These are phyloP conservation scores for Neobulgaria alba DNA, from an alignment of 2,329 filamentous ascomycete species.

Conservation along the genomic window DNA sequence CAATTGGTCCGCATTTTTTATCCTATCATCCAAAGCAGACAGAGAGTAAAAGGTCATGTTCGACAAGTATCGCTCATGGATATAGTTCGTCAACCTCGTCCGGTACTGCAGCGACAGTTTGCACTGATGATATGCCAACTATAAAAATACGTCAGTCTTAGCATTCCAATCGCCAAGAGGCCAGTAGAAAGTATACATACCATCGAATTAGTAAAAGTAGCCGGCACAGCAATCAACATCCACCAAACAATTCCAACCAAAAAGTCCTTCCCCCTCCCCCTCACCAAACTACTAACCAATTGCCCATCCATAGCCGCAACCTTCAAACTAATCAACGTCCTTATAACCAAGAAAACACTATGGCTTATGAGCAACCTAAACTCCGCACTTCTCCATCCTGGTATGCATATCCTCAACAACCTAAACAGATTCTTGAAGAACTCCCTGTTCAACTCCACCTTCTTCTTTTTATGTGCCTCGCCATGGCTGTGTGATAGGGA, in stretches of 20 bases:
- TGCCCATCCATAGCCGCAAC: conserved; percentile 93
- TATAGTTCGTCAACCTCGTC: conserved; percentile 83
- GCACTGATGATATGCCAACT: conserved; percentile 95
- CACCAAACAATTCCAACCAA: conserved; percentile 86
- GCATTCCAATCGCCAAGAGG: conserved; percentile 38
- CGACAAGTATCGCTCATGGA: conserved; percentile 93
- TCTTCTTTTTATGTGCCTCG: conserved; percentile 48
- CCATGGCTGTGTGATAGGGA: conserved; percentile 27
- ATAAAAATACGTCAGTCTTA: conserved; percentile 8
- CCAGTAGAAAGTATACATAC: conserved; percentile 97
- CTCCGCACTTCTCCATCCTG: conserved; percentile 84
- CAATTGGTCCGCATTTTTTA: conserved; percentile 97
- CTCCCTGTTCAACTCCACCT: conserved; percentile 87
- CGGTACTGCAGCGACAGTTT: conserved; percentile 89
- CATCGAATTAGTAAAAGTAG: conserved; percentile 99
- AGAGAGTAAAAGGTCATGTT: conserved; percentile 97
- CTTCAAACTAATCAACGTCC: conserved; percentile 89
- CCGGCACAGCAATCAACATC: conserved; percentile 95
- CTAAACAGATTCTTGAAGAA: conserved; percentile 61
- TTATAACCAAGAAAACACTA: conserved; percentile 81
- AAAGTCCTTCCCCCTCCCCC: conserved; percentile 86
- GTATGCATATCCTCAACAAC: conserved; percentile 79
- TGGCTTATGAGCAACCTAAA: conserved; percentile 79
- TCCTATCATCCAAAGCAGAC: conserved; percentile 88
- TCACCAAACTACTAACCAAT: conserved; percentile 84